phyloP scores from a whole-genome alignment of 371 early-diverging fungal species.

The Amoeboaphelidium occidentale region DNA sequence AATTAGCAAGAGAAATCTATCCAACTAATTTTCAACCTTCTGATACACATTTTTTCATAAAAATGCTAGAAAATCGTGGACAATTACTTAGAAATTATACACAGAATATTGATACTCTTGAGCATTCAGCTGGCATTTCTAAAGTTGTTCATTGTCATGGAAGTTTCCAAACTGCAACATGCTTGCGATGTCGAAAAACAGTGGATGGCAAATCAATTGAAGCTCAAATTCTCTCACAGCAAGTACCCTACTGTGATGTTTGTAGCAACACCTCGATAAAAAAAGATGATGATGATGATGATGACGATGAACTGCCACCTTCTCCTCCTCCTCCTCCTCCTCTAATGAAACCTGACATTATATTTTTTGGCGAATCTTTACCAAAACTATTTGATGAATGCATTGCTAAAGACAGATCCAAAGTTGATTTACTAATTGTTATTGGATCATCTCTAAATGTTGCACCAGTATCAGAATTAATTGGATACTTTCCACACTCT shows the following conservation, averaged over 20 bases:
- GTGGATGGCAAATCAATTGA: constrained; percentile 53
- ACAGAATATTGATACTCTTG: constrained; percentile 94
- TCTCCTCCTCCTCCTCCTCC: no score
- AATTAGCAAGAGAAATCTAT: constrained; percentile 33
- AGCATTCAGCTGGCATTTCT: constrained; percentile 65
- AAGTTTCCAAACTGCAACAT: no score
- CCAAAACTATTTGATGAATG: constrained; percentile 1
- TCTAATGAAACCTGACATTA: constrained; percentile 2
- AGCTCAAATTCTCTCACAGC: constrained; percentile 45
- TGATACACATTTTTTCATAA: constrained; percentile 74
- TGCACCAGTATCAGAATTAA: constrained; percentile 32
- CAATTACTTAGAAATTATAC: constrained; percentile 82
- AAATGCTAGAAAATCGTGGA: constrained; percentile 47
- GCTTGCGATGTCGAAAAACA: constrained; percentile 49
- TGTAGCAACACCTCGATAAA: no score
- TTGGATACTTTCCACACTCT: constrained; percentile 44
- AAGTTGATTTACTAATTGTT: constrained; percentile 1
- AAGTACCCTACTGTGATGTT: no score
- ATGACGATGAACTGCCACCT: no score
- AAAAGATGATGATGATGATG: no score
- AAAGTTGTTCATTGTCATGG: constrained; percentile 73
- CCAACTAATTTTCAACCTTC: constrained; percentile 70
- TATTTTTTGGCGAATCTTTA: constrained; percentile 2
- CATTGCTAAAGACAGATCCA: background rate
- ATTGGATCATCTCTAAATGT: constrained; percentile 1